Evolutionary conservation across 352 stramenopile species (phyloP), one percentile per base, ranked within the genome.

Genomic region (Pythium brachiatum): DNA sequence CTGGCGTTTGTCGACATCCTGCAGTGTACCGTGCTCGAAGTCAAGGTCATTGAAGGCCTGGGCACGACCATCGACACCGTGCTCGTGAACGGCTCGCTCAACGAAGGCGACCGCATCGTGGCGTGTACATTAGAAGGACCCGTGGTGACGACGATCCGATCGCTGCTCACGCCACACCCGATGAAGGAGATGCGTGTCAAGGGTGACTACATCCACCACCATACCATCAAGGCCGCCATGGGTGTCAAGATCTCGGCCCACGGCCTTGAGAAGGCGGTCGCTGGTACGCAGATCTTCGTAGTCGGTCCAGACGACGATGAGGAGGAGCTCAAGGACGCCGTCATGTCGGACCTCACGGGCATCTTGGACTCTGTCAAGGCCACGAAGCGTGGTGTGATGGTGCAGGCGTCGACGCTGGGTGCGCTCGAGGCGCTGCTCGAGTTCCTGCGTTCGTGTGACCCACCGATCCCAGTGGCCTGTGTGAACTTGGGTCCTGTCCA

Each of bases 11-110:
- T 90, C 18, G 85, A 96, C 51, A 94, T 92, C 57, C 74, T 99
- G 46, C 92, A 99, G 79, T 98, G 88, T 81, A 99, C 97, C 6
- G 97, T 99, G 46, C 78, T 99, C 21, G 97, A 99, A 81, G 97
- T 99, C 41, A 99, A 99, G 88, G 95, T 97, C 27, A 99, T 99
- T 64, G 97, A 99, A 75, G 97, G 97, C 58, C 81, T 99, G 8
- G 97, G 97, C 60, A 99, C 97, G 63, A 99, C 97, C 12, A 96
- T 99, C 36, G 97, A 99, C 89, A 97, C 98, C 15, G 94, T 99
- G 64, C 79, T 99, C 32, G 96, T 99, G 18, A 99, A 99, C 76
- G 97, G 97, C 39, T 90, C 83, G 53, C 74, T 99, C 26, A 81
- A 89, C 57, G 95, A 99, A 74, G 97, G 97, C 31, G 89, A 99